Evolutionary conservation across 1,139 yeast genomes (phyloP), one percentile per base, ranked within the genome.

Genomic region (Saccharomycopsis crataegensis): DNA sequence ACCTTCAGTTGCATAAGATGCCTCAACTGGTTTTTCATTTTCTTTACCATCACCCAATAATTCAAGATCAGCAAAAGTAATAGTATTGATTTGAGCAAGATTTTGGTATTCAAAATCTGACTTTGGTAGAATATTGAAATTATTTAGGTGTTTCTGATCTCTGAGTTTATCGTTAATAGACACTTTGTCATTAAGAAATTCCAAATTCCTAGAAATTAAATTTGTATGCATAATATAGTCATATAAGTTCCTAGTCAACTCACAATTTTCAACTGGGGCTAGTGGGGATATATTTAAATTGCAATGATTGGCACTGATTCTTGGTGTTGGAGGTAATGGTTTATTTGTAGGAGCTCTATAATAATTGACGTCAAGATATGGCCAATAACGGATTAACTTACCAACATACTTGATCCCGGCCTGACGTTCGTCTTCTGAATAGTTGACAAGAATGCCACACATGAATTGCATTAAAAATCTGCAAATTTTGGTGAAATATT

Each of bases 101-200:
- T 32, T 28, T 45, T 45, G 17, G 37, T 33, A 37, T 22, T 52
- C 54, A 12, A n/a, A n/a, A 45, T 51, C 48, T 3, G 47, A 12
- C 16, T 52, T 43, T 37, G 58, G 48, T 5, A 56, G 11, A 12
- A 56, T 33, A 22, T 56, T 56, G 31, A 50, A 54, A 45, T 56
- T 56, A 37, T 56, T 56, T 9, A 50, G 43, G 28, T 54, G 32
- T 14, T 49, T 36, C 3, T 17, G 28, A 42, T 50, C 52, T 7
- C 41, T 32, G 16, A 56, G 38, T 46, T 46, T 52, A 11, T 45
- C 17, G 14, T 48, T 32, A 16, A 54, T 43, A 11, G 50, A 47
- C 11, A 22, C 16, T 34, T 52, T 54, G 33, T 40, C 46, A 32
- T 43, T 47, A 34, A 54, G 34, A 31, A 50, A 53, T 8, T 11